Evolutionary conservation across 2,329 filamentous ascomycete species (phyloP).

Genomic region (Exserohilum turcica): DNA sequence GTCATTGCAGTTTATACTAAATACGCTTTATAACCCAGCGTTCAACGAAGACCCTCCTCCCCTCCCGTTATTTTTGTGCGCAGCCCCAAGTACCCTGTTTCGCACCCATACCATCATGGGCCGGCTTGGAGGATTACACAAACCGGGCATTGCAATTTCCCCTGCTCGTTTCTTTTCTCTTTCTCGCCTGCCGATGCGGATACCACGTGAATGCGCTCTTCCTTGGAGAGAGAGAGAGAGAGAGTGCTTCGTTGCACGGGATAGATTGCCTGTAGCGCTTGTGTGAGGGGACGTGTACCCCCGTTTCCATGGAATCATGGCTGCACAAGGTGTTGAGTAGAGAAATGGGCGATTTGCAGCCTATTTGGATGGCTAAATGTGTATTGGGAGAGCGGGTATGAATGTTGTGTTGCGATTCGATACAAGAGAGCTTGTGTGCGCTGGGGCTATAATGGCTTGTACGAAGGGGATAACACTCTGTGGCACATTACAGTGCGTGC

Average conservation of each 20-base stretch:
- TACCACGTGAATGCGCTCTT: constrained; percentile 2
- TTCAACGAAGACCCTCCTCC: no score
- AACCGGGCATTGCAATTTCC: background rate
- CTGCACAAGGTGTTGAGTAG: background rate
- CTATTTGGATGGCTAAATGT: background rate
- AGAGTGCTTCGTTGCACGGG: constrained; percentile 6
- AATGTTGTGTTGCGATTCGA: background rate
- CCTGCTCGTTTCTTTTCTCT: background rate
- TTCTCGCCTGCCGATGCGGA: background rate
- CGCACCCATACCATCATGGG: no score
- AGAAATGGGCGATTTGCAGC: background rate
- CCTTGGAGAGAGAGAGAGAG: no score
- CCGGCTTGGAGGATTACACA: background rate
- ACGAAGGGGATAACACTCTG: background rate
- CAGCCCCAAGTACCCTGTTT: no score
- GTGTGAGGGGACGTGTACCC: background rate
- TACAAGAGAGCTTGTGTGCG: background rate
- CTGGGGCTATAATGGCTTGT: background rate
- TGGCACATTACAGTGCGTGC: background rate
- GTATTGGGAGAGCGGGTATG: background rate
- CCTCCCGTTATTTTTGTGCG: no score
- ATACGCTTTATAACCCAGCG: no score
- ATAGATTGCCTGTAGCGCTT: background rate
- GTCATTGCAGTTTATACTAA: no score
- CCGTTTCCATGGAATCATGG: background rate